Percentiles rank a stretch among this genome's conserved stretches.
Conservation (phyloP, 2,329 filamentous ascomycete species). For the Aquanectria penicillioides region DNA sequence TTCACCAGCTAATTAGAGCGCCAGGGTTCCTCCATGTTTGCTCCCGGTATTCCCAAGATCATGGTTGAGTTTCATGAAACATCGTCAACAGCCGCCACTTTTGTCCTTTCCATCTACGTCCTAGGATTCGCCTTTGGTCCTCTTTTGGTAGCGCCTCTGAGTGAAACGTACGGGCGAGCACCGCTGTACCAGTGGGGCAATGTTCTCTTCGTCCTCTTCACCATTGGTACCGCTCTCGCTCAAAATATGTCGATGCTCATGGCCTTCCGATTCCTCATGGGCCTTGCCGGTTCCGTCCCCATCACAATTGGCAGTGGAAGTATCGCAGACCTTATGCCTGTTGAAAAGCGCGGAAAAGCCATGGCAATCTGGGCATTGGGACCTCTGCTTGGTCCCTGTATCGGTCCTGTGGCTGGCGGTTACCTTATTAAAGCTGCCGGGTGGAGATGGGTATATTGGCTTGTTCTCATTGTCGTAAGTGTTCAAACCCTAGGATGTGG, state of each 20-base stretch:
- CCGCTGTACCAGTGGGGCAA: slow-evolving; percentile 14
- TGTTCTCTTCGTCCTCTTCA: slow-evolving; percentile 64
- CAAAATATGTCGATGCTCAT: slow-evolving; percentile 71
- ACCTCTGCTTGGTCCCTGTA: slow-evolving; percentile 63
- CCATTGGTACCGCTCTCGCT: slow-evolving; percentile 60
- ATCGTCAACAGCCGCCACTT: slow-evolving; percentile 46
- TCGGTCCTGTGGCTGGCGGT: slow-evolving; percentile 56
- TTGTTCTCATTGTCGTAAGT: slow-evolving; percentile 15
- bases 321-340: slow-evolving; percentile 67
- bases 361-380: slow-evolving; percentile 71
- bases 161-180: slow-evolving; percentile 66
- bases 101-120: slow-evolving; percentile 54
- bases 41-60: slow-evolving; percentile 62
- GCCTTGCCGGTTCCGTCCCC: slow-evolving; percentile 67
- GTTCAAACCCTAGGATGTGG: too few species aligned
- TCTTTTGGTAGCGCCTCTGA: slow-evolving; percentile 68
- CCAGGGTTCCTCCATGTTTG: slow-evolving; percentile 54
- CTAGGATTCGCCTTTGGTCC: slow-evolving; percentile 63
- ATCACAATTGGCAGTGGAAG: slow-evolving; percentile 73
- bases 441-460: slow-evolving; percentile 54
- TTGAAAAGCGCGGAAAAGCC: slow-evolving; percentile 66
- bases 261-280: slow-evolving; percentile 67
- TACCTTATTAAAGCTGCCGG: slow-evolving; percentile 48
- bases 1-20: slow-evolving; percentile 52
- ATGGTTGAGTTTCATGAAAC: slow-evolving; percentile 50